Evolutionary conservation across 2,329 filamentous ascomycete species (phyloP), one percentile per base, ranked within the genome.

Genomic region (Clonostachys byssicola): DNA sequence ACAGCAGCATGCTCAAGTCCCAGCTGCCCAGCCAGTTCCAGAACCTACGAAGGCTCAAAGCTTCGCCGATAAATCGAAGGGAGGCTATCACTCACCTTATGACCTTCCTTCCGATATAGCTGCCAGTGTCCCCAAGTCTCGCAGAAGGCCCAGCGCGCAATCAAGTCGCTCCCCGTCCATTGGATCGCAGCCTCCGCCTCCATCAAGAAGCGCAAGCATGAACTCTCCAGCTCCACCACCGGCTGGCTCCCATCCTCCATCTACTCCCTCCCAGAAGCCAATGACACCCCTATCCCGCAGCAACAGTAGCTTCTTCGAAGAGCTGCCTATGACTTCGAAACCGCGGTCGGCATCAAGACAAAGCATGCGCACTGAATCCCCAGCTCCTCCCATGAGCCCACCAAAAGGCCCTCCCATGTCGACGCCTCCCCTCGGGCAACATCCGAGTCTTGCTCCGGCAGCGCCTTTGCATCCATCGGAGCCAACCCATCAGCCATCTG

Each of bases 41-140:
- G 70, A 77, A 51, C 56, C 78, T 49, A 66, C 67, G 33, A 83
- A 83, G 66, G 75, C 81, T 1, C 83, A 95, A 62, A 97, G 92
- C 66, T 99, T 96, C 65, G 89, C 81, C 6, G 87, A 92, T 64
- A 95, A 95, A 65, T 74, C 89, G 4, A 97, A 95, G 67, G 89
- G 89, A 47, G 92, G 92, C 8, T 99, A 99, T 63, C 80, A 86
- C 43, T 97, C 92, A 17, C 94, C 94, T 1, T 99, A 96, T 58
- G 95, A 99, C 68, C 75, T 99, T 17, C 94, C 94, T 5, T 89
- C 94, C 67, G 92, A 96, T 47, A 79, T 99, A 33, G 55, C 70
- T 36, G 59, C 52, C 23, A 61, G 56, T 6, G 51, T 59, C 14
- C 80, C 87, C 30, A 87, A 86, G 55, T 83, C 86, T 58, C 75